Evolutionary conservation across 768 basidiomycete genomes (phyloP).

Genomic region (Cubamyces lactineus): DNA sequence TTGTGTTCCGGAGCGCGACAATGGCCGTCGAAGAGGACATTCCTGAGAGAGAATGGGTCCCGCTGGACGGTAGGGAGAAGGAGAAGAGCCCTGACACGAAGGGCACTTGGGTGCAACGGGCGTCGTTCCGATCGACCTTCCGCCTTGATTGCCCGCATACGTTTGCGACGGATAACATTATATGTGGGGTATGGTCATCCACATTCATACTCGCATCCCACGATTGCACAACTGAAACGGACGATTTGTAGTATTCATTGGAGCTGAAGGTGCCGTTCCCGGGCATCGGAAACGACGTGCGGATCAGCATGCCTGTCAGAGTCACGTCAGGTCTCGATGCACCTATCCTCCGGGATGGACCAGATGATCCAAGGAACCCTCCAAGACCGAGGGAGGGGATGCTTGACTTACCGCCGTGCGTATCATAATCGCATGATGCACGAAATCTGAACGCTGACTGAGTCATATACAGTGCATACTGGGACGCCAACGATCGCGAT

Average conservation of each 20-base stretch:
- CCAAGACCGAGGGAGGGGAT: neutral
- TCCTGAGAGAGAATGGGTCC: neutral
- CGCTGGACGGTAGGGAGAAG: neutral
- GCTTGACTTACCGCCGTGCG: neutral
- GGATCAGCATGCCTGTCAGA: conserved; percentile 8
- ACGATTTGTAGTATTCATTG: conserved; percentile 10
- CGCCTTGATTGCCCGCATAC: conserved; percentile 19
- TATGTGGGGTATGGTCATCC: conserved; percentile 3
- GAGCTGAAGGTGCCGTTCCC: conserved; percentile 19
- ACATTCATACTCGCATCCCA: neutral
- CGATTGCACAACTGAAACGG: no score
- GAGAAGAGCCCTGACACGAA: neutral
- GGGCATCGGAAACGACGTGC: conserved; percentile 22
- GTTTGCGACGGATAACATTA: conserved; percentile 11
- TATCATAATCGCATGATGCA: no score
- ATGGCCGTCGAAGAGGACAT: neutral
- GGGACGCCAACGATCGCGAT: neutral
- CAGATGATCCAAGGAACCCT: neutral
- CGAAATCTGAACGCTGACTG: neutral
- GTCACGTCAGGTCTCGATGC: conserved; percentile 18
- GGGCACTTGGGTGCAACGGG: conserved; percentile 25
- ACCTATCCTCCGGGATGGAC: neutral
- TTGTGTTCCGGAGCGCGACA: neutral
- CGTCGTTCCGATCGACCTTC: conserved; percentile 17
- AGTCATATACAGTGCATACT: neutral